Evolutionary conservation across 495 filamentous ascomycete genomes (phyloP), one percentile per base, ranked within the genome.

Genomic region (Aspergillus campestris): DNA sequence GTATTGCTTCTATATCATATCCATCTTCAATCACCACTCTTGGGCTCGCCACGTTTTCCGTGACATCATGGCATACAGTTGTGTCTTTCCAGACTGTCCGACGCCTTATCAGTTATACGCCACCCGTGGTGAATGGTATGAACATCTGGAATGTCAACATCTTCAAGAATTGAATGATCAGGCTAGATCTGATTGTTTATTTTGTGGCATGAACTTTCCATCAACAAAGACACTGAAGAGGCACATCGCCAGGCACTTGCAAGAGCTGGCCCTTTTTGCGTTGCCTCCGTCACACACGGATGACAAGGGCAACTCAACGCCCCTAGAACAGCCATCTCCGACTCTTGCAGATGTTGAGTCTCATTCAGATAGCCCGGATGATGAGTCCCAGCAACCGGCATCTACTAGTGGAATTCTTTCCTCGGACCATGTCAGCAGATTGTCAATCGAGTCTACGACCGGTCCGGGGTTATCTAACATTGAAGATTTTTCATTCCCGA

Each of bases 1-100:
- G 0, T 64, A 58, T 45, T 64, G 59, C 46, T 57, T 47, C 28
- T 40, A 44, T 8, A 42, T 58, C 3, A 61, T 56, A 37, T 49
- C 47, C 2, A 40, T 49, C n/a, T 10, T 12, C 3, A 33, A 47
- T n/a, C 31, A 32, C 8, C 31, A 31, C 11, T 40, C 36, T 15
- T 61, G 60, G 59, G 45, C 43, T 9, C 47, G 48, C 1, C 62
- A 65, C 51, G 37, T 65, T n/a, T 62, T 64, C 36, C 38, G 40
- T 1, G 62, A 65, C 14, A 27, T 65, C 14, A 50, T 51, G 52
- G 58, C 62, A 5, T 65, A 65, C 43, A 32, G 52, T 1, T 64
- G 62, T 37, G 9, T 55, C 1, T 50, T 51, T 9, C 31, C 39
- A 0, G 32, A 32, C 7, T 66, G 62, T 36, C 13, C 35, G 0